Conservation (phyloP, 2,329 filamentous ascomycete species). For the Hortaea sp. region DNA sequence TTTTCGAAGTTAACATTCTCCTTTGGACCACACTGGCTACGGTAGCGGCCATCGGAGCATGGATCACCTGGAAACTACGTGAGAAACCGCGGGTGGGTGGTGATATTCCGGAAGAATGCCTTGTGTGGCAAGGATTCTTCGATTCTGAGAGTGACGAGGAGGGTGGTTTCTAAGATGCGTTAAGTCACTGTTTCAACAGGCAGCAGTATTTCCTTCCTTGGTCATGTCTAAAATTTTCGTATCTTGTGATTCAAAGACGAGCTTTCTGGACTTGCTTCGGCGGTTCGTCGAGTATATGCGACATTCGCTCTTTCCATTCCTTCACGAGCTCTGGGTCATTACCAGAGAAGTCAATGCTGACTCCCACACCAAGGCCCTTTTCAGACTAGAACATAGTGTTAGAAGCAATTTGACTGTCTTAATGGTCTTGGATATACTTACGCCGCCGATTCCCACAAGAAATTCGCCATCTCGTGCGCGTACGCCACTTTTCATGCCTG, state of each 20-base stretch:
- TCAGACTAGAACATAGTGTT: conserved; percentile 3
- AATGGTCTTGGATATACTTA: neutral
- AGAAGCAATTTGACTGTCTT: too few relatives aligned
- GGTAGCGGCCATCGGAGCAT: conserved; percentile 32
- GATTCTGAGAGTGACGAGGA: conserved; percentile 29
- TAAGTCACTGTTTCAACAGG: neutral
- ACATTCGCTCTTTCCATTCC: conserved; percentile 17
- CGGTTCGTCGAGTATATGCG: conserved; percentile 14
- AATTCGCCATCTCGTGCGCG: conserved; percentile 38
- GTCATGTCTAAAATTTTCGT: too few relatives aligned
- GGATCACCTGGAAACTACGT: conserved; percentile 34
- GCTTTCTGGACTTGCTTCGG: too few relatives aligned
- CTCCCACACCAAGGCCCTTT: conserved; percentile 29
- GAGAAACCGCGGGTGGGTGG: conserved; percentile 35
- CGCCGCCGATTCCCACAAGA: conserved; percentile 31
- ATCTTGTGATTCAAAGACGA: too few relatives aligned
- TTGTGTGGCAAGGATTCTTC: conserved; percentile 39
- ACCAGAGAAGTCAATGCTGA: conserved; percentile 31
- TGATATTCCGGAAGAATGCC: conserved; percentile 33
- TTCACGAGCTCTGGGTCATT: conserved; percentile 19
- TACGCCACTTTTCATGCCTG: conserved; percentile 28
- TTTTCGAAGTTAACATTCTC: conserved; percentile 34
- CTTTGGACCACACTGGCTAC: conserved; percentile 35
- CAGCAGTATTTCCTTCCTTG: too few relatives aligned
- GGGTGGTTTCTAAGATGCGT: conserved; percentile 9